Base-by-base conservation (phyloP, 148 eudicot species). In the Polygonum aviculare region DNA sequence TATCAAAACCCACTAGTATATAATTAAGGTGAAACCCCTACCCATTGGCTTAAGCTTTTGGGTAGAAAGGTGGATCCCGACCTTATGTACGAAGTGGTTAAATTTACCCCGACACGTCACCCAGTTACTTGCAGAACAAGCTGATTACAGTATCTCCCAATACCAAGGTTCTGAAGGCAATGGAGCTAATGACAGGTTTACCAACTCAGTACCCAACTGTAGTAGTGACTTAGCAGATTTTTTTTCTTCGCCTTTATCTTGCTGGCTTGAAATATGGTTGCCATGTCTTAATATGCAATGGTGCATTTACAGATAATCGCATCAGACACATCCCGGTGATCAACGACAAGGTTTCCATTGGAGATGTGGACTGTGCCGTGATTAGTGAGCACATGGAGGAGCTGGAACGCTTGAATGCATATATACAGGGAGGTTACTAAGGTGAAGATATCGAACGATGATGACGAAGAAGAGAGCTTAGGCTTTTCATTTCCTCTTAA, bases 331-430 rank as follows among this genome's bases (percentile, higher is more conserved):
- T 95, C 45, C 99, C 99, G 1, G 97, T 95, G 81, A 81, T 95
- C 12, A 73, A 84, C 48, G 90, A 78, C 47, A 79, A 76, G 48
- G 93, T 95, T 81, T 95, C 99, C n/a, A 95, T 95, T 74, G 99
- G 99, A 82, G 99, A 95, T 26, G 99, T 95, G 78, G 99, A 92
- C 74, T 91, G 99, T 80, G 99, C 99, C n/a, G 97, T 95, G 72
- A 94, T 95, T 69, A 84, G 80, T 50, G 97, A 95, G 85, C 97
- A 95, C 52, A 87, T 97, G 22, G 96, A 92, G 50, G 99, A 95
- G 84, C 81, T 95, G 69, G 80, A 90, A 85, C 99, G 99, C 78
- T 78, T 95, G 85, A 95, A 91, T 70, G 96, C 97, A 2, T 95
- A 49, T 57, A 95, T 95, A 5, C 99, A 95, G 5, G 99, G 99